Base-by-base conservation (phyloP, 768 basidiomycete genomes). In the Auriscalpium vulgare region DNA sequence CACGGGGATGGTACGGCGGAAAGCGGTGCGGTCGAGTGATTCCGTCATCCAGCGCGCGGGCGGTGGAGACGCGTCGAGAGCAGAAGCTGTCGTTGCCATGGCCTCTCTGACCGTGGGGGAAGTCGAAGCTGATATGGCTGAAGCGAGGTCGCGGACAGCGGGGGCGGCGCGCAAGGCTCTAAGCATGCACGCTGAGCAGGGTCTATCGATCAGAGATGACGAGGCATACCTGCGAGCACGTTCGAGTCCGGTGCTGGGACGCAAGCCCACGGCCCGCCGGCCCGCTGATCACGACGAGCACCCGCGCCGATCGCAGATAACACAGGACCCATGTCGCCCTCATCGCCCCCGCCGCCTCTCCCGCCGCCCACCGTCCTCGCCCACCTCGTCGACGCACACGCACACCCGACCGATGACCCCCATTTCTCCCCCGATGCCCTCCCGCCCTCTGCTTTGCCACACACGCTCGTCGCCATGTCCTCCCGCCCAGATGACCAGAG, bases 401-500 rank as follows among this genome's bases (percentile, higher is more conserved):
- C 91, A 69, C 95, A 97, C 71, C 93, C 95, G 3, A 93, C 90
- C 4, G 94, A 40, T 3, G 57, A 95, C 68, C 79, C 86, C 10
- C 69, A 68, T 1, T 77, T 84, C 40, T 62, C 72, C 8, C 52
- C 69, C 4, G 69, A 73, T 21, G 75, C 77, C 5, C 82, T 89
- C 71, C 72, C 80, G 23, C 63, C 70, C 10, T 29, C 29, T 4
- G 29, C 29, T 29, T 78, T 88, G 4, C 67, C 72, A 3, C 83
- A 91, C 51, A 84, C 79, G 0, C 75, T 97, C 43, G 90, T 88
- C 58, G 86, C 89, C n/a, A 94, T 95, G 91, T 81, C 88, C 16
- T 81, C 82, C 0, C 74, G 74, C 59, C 65, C 70, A 10, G 73
- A 73, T 37, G 91, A 95, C 75, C 93, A 97, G 67, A 59, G 68